Evolutionary conservation across 352 stramenopile genomes (phyloP).

Genomic region (Globisporangium camurandrum): DNA sequence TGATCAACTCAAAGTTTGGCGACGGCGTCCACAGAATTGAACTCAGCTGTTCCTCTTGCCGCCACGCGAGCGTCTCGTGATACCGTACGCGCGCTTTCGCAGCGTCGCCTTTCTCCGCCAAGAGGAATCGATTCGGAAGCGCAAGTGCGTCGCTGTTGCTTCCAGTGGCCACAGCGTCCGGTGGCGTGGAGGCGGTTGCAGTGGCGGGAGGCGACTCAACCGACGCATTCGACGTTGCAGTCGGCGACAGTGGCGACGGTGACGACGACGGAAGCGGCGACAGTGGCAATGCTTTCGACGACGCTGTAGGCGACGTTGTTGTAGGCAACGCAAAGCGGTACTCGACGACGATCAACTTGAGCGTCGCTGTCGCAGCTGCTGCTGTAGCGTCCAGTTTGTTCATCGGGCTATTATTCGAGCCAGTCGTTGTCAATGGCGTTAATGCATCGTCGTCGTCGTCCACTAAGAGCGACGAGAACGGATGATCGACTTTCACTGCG

Average conservation of each 20-base stretch:
- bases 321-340: constrained; percentile 42
- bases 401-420: no score
- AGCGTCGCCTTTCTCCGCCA: constrained; percentile 73
- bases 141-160: background rate
- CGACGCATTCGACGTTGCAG: background rate
- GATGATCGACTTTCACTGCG: constrained; percentile 65
- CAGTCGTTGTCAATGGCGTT: no score
- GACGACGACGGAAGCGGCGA: no score
- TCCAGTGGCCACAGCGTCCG: background rate
- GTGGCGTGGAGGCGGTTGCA: no score
- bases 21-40: constrained; percentile 56
- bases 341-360: constrained; percentile 73
- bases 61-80: constrained; percentile 70
- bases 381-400: no score
- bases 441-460: no score
- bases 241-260: no score
- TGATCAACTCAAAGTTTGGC: constrained; percentile 81
- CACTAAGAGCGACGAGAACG: constrained; percentile 57
- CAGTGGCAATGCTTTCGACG: background rate
- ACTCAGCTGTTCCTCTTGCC: constrained; percentile 75
- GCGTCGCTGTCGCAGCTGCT: constrained; percentile 21
- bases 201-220: no score
- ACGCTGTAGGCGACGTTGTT: background rate
- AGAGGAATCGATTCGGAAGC: constrained; percentile 59
- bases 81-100: constrained; percentile 56